Percentiles rank a stretch among this genome's conserved stretches.
Evolutionary conservation across 768 basidiomycete genomes (phyloP).

Genomic region (Candolleomyces efflorescens): DNA sequence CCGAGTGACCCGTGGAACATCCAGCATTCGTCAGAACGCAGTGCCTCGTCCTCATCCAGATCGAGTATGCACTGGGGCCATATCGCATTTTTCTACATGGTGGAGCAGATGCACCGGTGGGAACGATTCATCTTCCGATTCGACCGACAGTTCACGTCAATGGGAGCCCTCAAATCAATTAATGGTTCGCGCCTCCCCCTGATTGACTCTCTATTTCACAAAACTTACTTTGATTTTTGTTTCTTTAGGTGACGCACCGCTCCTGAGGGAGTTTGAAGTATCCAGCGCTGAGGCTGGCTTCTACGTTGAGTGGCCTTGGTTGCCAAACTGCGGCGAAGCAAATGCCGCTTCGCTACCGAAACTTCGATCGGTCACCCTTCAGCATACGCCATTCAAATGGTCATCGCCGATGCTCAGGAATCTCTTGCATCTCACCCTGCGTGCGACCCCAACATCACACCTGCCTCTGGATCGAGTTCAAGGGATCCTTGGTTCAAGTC

Average conservation of each 20-base stretch:
- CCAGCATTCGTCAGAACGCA: conserved; percentile 23
- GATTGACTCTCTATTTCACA: conserved; percentile 4
- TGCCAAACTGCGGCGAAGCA: conserved; percentile 47
- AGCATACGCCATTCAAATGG: conserved; percentile 75
- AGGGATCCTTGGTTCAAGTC: conserved; percentile 58
- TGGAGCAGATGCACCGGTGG: conserved; percentile 81
- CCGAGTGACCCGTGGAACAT: conserved; percentile 18
- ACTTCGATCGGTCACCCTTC: conserved; percentile 56
- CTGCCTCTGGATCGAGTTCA: conserved; percentile 66
- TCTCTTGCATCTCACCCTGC: conserved; percentile 56
- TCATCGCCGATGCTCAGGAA: conserved; percentile 67
- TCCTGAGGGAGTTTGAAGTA: conserved; percentile 73
- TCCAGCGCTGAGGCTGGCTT: conserved; percentile 63
- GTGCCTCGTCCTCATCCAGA: conserved; percentile 10
- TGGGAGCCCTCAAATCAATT: conserved; percentile 70
- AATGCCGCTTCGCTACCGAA: conserved; percentile 36
- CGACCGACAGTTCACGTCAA: conserved; percentile 71
- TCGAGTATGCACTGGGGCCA: conserved; percentile 73
- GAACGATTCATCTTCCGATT: conserved; percentile 77
- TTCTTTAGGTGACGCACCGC: conserved; percentile 60
- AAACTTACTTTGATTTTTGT: conserved; percentile 7
- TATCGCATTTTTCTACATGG: conserved; percentile 74
- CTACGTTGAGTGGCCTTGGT: conserved; percentile 71
- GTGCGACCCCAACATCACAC: conserved; percentile 58
- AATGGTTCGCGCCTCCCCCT: conserved; percentile 42